Percentiles rank a stretch among this genome's conserved stretches.
Conservation (phyloP, 169 alveolate genomes). For the Eimeria acervulina region DNA sequence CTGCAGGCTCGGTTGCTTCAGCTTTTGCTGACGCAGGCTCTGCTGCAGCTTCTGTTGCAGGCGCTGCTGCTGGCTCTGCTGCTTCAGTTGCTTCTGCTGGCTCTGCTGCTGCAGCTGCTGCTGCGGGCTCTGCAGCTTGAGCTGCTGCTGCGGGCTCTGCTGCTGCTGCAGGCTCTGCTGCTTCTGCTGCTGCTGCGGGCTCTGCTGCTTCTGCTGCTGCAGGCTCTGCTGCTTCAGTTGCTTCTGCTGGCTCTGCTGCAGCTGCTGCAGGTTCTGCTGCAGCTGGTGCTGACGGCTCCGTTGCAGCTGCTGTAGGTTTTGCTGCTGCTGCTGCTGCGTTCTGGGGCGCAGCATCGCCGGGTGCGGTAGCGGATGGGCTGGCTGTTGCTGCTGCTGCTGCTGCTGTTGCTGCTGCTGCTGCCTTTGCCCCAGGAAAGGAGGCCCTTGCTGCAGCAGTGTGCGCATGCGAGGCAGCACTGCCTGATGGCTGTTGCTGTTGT, state of each 20-base stretch:
- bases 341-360: not conserved
- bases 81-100: not conserved
- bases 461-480: not conserved
- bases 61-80: no score
- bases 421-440: not conserved
- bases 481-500: not conserved
- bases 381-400: not conserved
- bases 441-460: not conserved
- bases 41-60: no score
- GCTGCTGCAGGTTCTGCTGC: no score
- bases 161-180: not conserved
- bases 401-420: slow-evolving; percentile 5
- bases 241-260: no score
- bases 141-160: slow-evolving; percentile 25
- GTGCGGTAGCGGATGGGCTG: no score
- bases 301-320: no score
- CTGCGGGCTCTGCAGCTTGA: slow-evolving; percentile 6
- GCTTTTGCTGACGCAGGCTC: no score
- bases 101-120: slow-evolving; percentile 24
- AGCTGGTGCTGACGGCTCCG: no score
- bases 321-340: not conserved
- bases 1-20: no score
- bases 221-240: no score
- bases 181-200: no score
- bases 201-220: no score